phyloP scores from a whole-genome alignment of 192 early-diverging fungal species.

The Gaertneriomyces sp. region DNA sequence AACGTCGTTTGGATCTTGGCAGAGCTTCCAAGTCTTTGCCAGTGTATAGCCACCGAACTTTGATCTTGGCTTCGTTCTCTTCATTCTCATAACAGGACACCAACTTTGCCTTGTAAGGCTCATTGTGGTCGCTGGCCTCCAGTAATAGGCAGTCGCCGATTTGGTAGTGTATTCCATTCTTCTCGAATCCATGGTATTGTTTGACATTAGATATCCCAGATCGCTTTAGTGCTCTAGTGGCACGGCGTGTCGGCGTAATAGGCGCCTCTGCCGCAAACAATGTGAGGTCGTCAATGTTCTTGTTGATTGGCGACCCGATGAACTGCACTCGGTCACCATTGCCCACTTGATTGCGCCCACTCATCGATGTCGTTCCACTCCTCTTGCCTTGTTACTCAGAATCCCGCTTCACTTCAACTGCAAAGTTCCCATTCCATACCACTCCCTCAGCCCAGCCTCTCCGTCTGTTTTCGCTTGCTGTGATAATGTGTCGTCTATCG shows the following conservation, averaged over 20 bases:
- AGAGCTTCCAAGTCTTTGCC: background rate
- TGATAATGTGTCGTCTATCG: too few species aligned
- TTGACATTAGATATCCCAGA: background rate
- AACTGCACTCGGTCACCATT: too few species aligned
- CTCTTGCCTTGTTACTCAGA: too few species aligned
- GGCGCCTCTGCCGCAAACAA: too few species aligned
- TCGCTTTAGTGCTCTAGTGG: constrained; percentile 1
- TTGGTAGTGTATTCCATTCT: constrained; percentile 6
- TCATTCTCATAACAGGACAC: constrained; percentile 9
- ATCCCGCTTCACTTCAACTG: too few species aligned
- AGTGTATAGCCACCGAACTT: constrained; percentile 8
- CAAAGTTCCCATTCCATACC: background rate
- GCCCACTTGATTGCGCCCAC: too few species aligned
- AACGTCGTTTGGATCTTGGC: background rate
- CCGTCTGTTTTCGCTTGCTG: too few species aligned
- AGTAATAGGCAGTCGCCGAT: constrained; percentile 8
- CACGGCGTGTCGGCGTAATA: constrained; percentile 4
- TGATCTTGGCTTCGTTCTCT: constrained; percentile 1
- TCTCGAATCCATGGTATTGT: constrained; percentile 5
- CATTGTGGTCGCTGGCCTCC: constrained; percentile 5
- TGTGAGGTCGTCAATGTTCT: too few species aligned
- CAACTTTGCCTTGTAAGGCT: constrained; percentile 15
- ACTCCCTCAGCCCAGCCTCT: too few species aligned
- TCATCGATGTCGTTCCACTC: too few species aligned
- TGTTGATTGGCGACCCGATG: too few species aligned